Evolutionary conservation across 2,329 filamentous ascomycete species (phyloP).

Genomic region (Fusarium oxysporum): DNA sequence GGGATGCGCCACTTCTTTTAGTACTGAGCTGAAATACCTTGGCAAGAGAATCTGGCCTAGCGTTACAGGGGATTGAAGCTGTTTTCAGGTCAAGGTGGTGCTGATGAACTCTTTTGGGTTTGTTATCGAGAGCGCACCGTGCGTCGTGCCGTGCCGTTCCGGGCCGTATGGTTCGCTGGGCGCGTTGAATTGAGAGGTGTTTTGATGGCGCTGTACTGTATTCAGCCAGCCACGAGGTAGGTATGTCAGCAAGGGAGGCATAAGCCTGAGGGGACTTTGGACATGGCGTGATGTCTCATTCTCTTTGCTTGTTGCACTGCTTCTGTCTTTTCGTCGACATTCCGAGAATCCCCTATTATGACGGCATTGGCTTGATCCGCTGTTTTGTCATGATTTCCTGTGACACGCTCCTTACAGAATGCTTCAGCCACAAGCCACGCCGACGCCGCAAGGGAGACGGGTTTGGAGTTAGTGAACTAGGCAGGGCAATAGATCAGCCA

Average conservation of each 20-base stretch:
- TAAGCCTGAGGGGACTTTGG: neutral
- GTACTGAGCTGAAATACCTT: slow-evolving; percentile 6
- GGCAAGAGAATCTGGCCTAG: neutral
- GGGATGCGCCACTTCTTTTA: neutral
- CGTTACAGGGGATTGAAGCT: neutral
- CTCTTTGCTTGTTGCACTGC: neutral
- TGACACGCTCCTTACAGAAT: neutral
- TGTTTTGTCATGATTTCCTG: neutral
- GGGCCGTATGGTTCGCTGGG: neutral
- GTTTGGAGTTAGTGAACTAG: neutral
- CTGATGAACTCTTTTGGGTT: neutral
- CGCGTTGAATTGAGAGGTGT: neutral
- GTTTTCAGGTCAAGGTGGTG: neutral
- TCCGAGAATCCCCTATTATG: neutral
- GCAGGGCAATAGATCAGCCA: neutral
- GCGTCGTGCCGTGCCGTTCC: neutral
- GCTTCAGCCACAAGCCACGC: neutral
- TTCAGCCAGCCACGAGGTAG: neutral
- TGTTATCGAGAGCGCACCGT: neutral
- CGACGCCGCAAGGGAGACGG: neutral
- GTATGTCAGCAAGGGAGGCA: neutral
- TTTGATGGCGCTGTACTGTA: neutral
- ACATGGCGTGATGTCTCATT: neutral
- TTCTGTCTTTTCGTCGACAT: neutral
- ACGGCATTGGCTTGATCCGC: neutral